These are phyloP conservation scores for Cyanidiococcus yangmingshanensis DNA, from an alignment of 23 red algal genomes.

Conservation along the genomic window DNA sequence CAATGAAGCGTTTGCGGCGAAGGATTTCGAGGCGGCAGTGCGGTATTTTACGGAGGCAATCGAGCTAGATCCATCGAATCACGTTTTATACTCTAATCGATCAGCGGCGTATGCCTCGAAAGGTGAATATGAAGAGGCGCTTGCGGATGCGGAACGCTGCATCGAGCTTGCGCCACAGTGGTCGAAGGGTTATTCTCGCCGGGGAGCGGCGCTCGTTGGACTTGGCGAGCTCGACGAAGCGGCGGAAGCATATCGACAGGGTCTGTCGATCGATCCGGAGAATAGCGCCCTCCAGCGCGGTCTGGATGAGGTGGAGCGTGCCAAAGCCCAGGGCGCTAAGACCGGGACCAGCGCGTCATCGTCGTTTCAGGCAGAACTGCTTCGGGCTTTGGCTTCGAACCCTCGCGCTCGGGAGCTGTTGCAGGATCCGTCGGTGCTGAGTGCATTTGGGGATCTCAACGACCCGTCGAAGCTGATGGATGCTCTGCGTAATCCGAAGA, in stretches of 20 bases:
- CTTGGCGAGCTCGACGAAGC: constrained; percentile 46
- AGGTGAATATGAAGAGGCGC: constrained; percentile 26
- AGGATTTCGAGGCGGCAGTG: constrained; percentile 51
- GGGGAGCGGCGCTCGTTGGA: constrained; percentile 36
- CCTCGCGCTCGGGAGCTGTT: not conserved
- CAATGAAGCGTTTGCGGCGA: constrained; percentile 68
- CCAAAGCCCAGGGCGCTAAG: not conserved
- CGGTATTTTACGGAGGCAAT: constrained; percentile 64
- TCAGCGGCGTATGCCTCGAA: constrained; percentile 50
- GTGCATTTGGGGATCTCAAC: not conserved
- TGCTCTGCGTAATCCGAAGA: constrained; percentile 1
- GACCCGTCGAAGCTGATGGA: constrained; percentile 12
- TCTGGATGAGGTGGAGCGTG: not conserved
- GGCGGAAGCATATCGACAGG: constrained; percentile 32
- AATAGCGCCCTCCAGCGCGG: constrained; percentile 31
- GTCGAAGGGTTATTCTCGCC: constrained; percentile 41
- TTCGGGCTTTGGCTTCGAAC: not conserved
- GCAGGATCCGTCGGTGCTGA: not conserved
- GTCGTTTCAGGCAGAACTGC: not conserved
- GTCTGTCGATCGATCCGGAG: constrained; percentile 35
- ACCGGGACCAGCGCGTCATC: not conserved
- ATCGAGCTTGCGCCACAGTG: constrained; percentile 53
- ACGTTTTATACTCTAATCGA: constrained; percentile 63
- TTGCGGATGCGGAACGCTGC: constrained; percentile 46
- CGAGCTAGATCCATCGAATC: constrained; percentile 47